These are phyloP conservation scores for Euptelea pleiosperma DNA, from an alignment of 164 flowering plant genomes.

Conservation along the genomic window DNA sequence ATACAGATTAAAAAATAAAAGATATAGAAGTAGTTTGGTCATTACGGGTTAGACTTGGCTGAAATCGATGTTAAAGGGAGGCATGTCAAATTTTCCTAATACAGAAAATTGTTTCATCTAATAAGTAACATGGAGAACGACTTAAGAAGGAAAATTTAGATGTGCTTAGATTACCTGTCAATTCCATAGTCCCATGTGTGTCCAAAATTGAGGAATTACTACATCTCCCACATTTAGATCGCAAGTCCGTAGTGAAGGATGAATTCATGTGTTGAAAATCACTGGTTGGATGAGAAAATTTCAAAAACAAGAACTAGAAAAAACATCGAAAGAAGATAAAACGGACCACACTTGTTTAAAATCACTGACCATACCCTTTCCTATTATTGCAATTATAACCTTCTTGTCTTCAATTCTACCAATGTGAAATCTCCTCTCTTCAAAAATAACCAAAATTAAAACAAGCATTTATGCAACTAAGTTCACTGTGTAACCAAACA, in stretches of 20 bases:
- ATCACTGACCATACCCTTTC: constrained; percentile 8
- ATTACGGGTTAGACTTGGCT: too few species aligned
- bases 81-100: too few species aligned
- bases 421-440: constrained; percentile 11
- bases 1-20: too few species aligned
- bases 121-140: too few species aligned
- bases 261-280: constrained; percentile 8
- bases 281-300: too few species aligned
- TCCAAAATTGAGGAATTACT: constrained; percentile 8
- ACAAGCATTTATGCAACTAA: too few species aligned
- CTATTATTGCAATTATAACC: constrained; percentile 2
- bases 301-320: too few species aligned
- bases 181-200: constrained; percentile 11
- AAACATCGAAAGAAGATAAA: neutral
- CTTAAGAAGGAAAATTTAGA: neutral
- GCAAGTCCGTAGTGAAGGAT: constrained; percentile 11
- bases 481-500: too few species aligned
- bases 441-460: neutral
- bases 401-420: constrained; percentile 5
- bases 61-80: too few species aligned
- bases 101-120: too few species aligned
- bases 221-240: constrained; percentile 4
- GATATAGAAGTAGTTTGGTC: too few species aligned
- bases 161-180: constrained; percentile 9
- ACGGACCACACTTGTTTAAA: neutral